Evolutionary conservation across 257 asterid species (phyloP).

Genomic region (Ilex asprella): DNA sequence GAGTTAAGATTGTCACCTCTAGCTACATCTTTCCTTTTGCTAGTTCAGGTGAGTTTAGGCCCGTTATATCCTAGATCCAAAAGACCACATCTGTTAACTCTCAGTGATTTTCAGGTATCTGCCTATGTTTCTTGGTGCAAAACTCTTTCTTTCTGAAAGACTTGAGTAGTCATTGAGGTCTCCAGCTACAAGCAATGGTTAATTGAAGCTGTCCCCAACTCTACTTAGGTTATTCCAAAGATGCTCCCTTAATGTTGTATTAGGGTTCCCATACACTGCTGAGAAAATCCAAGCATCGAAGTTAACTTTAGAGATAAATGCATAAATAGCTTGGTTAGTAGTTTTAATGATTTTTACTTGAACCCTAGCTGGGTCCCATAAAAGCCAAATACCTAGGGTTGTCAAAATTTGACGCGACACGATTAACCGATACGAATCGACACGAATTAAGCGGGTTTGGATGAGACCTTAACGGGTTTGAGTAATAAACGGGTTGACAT

Average conservation of each 20-base stretch:
- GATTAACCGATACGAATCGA: no score
- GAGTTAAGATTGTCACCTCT: no score
- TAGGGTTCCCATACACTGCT: background rate
- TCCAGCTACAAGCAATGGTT: background rate
- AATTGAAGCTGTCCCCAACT: background rate
- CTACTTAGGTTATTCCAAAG: background rate
- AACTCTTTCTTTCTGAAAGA: no score
- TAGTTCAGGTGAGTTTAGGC: background rate
- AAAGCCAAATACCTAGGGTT: background rate
- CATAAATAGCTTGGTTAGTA: background rate
- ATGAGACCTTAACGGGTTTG: no score
- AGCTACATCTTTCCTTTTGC: background rate
- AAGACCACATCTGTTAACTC: background rate
- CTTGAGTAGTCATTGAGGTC: background rate
- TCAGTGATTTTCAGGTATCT: background rate
- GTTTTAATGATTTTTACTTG: background rate
- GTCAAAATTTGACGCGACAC: no score
- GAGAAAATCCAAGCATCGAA: background rate
- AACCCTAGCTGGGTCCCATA: background rate
- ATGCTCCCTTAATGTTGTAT: background rate
- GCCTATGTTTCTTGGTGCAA: background rate
- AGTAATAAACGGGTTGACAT: no score
- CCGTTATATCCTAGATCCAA: background rate
- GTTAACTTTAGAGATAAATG: background rate
- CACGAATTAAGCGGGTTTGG: no score